Conservation (phyloP, 441 rosid genomes). For the Aleurites moluccanus region DNA sequence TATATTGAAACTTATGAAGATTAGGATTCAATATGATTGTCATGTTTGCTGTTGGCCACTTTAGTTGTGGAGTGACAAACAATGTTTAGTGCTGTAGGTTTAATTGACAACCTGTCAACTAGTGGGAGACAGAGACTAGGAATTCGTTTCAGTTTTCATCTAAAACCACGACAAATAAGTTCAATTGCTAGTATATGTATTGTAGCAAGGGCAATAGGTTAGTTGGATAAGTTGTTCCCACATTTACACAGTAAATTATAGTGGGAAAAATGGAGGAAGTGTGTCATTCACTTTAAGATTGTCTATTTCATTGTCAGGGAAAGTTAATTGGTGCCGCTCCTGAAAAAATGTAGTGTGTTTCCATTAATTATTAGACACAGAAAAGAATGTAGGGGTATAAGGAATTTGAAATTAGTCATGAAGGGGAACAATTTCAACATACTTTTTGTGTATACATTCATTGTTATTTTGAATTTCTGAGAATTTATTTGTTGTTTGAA, state of each 20-base stretch:
- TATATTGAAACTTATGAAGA: not conserved
- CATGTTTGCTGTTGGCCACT: not conserved
- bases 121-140: not conserved
- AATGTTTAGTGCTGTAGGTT: not conserved
- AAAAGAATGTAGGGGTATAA: not conserved
- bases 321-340: not conserved
- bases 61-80: not conserved
- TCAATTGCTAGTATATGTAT: not conserved
- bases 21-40: not conserved
- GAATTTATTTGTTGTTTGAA: not conserved
- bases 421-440: not conserved
- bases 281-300: not conserved
- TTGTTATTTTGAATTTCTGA: not conserved
- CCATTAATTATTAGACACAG: not conserved
- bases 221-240: not conserved
- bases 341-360: not conserved
- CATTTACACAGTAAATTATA: not conserved
- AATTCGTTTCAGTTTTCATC: not conserved
- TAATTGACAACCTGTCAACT: not conserved
- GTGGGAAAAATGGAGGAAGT: not conserved
- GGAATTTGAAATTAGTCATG: not conserved
- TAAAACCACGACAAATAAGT: not conserved
- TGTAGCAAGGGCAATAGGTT: not conserved
- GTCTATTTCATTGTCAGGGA: not conserved
- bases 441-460: too few relatives aligned